A percentile compares a stretch with the other conserved stretches of the same genome.
Conservation (phyloP, 345 rosid genomes). For the Noccaea bulbosa region DNA sequence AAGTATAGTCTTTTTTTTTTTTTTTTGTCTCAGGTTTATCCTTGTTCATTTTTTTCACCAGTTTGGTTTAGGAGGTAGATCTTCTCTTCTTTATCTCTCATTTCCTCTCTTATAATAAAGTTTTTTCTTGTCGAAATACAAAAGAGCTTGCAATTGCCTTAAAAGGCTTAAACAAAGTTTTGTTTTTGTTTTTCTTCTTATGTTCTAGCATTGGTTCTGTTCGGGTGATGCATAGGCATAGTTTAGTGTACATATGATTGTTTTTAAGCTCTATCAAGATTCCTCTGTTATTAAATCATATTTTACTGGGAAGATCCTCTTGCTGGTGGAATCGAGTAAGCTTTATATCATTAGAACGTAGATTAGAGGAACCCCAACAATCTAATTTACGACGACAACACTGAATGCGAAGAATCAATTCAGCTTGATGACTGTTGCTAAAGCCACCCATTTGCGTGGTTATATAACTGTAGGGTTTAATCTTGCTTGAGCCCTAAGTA, state of each 20-base stretch:
- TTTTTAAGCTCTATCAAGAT: conserved; percentile 7
- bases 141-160: conserved; percentile 28
- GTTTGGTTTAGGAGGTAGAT: conserved; percentile 39
- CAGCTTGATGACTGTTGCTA: not conserved
- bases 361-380: not conserved
- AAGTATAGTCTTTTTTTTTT: conserved; percentile 44
- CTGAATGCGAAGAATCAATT: not conserved
- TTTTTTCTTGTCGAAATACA: conserved; percentile 15
- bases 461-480: not conserved
- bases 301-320: conserved; percentile 1
- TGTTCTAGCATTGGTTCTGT: conserved; percentile 21
- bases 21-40: conserved; percentile 20
- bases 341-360: not conserved
- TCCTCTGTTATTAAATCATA: not conserved
- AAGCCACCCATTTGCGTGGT: conserved; percentile 13
- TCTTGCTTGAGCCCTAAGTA: not conserved
- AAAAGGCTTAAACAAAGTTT: conserved; percentile 21
- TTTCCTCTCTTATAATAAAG: conserved; percentile 22
- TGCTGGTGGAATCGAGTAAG: conserved; percentile 1
- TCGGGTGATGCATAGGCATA: conserved; percentile 20
- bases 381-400: not conserved
- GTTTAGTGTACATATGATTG: conserved; percentile 18
- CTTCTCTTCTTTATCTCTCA: conserved; percentile 15
- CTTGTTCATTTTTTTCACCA: conserved; percentile 24
- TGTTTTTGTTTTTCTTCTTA: conserved; percentile 7